phyloP scores from a whole-genome alignment of 2,329 filamentous ascomycete species.

The Gremmenia infestans region DNA sequence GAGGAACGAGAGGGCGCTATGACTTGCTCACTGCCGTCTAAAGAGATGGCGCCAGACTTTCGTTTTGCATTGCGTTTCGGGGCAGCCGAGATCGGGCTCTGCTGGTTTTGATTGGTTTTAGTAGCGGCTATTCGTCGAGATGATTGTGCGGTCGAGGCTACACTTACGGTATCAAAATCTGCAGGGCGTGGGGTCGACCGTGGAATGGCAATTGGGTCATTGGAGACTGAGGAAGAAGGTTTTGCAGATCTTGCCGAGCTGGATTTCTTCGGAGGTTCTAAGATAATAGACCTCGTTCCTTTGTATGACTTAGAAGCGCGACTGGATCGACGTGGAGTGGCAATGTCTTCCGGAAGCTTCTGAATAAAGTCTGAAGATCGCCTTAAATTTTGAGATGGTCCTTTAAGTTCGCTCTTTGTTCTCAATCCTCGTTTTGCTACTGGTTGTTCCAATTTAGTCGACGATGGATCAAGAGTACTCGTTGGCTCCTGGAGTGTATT shows the following conservation, averaged over 20 bases:
- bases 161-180: not conserved
- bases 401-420: slow-evolving; percentile 9
- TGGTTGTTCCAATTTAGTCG: not conserved
- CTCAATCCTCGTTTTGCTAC: slow-evolving; percentile 1
- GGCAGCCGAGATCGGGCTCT: not conserved
- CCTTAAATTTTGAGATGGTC: slow-evolving; percentile 3
- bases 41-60: not conserved
- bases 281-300: not conserved
- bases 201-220: not conserved
- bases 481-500: not conserved
- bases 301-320: not conserved
- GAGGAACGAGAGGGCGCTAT: slow-evolving; percentile 13
- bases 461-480: not conserved
- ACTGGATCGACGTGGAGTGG: slow-evolving; percentile 3
- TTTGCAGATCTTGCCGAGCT: not conserved
- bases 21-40: not conserved
- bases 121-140: not conserved
- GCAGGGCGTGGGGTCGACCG: not conserved
- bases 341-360: not conserved
- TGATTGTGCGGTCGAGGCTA: not conserved
- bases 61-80: slow-evolving; percentile 3
- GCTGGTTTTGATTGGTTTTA: not conserved
- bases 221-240: not conserved
- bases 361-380: not conserved
- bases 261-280: not conserved